phyloP scores from a whole-genome alignment of 1,284 basidiomycete genomes.

The Ceratobasidium sp. region DNA sequence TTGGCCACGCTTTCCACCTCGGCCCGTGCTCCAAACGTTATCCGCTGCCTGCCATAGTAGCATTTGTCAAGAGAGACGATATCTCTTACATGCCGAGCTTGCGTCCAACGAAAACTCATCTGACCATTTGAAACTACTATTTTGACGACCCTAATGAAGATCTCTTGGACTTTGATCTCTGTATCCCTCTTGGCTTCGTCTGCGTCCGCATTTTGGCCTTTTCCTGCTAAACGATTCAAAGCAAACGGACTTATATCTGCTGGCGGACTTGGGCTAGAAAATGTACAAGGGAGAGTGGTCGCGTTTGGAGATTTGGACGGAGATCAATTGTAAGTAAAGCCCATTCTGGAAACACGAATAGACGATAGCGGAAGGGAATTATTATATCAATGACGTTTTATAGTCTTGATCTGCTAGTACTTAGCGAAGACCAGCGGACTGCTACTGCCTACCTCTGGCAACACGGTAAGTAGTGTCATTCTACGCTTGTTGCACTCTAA shows the following conservation, averaged over 20 bases:
- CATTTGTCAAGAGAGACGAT: no score
- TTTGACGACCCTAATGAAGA: background rate
- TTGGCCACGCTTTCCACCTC: no score
- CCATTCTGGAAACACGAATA: background rate
- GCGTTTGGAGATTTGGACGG: constrained; percentile 97
- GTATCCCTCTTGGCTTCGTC: constrained; percentile 38
- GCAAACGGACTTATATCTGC: constrained; percentile 87
- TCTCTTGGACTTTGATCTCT: constrained; percentile 31
- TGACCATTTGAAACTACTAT: background rate
- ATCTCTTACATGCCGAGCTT: no score
- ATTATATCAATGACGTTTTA: background rate
- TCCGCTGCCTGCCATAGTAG: no score
- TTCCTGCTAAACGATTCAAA: constrained; percentile 86
- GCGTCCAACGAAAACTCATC: background rate
- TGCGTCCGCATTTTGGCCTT: constrained; percentile 75
- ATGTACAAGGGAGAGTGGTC: constrained; percentile 75
- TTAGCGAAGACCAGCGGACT: constrained; percentile 80
- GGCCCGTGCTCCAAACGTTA: no score
- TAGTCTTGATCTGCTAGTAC: constrained; percentile 85
- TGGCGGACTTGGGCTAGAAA: constrained; percentile 82
- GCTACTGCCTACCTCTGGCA: constrained; percentile 87
- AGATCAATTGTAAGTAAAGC: constrained; percentile 85
- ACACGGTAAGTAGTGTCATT: constrained; percentile 69
- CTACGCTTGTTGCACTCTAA: background rate
- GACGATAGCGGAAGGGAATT: no score